phyloP scores from a whole-genome alignment of 208 protist species.

The Acanthamoeba castellanii region DNA sequence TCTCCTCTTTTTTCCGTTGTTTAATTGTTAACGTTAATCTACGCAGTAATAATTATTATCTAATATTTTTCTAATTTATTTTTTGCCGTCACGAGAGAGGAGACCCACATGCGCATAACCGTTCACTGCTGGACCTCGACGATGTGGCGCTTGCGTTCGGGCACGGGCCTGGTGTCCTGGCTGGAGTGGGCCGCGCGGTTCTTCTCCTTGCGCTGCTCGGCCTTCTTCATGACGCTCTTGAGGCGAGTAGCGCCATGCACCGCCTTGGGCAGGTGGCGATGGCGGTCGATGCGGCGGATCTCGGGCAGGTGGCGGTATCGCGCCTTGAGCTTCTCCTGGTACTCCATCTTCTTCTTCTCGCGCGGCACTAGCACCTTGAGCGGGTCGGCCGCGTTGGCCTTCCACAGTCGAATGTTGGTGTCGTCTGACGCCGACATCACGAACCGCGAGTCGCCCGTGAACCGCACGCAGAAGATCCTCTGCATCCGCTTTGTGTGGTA shows the following conservation, averaged over 20 bases:
- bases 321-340: conserved; percentile 89
- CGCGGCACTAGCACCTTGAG: conserved; percentile 92
- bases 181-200: conserved; percentile 79
- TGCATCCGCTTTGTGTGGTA: conserved; percentile 99
- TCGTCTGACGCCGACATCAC: conserved; percentile 97
- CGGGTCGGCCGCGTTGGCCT: conserved; percentile 93
- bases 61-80: not conserved
- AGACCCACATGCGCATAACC: too few species aligned
- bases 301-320: conserved; percentile 87
- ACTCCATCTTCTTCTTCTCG: conserved; percentile 95
- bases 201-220: conserved; percentile 75
- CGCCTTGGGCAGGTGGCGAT: conserved; percentile 82
- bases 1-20: not conserved
- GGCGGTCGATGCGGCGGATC: conserved; percentile 80
- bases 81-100: not conserved
- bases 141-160: conserved; percentile 27
- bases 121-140: conserved; percentile 27
- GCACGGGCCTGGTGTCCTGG: conserved; percentile 20
- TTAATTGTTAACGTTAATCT: not conserved
- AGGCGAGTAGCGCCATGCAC: conserved; percentile 74
- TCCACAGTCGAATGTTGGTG: conserved; percentile 97
- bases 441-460: conserved; percentile 95
- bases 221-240: conserved; percentile 80
- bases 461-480: conserved; percentile 94
- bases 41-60: not conserved